Evolutionary conservation across 2,329 filamentous ascomycete genomes (phyloP), one percentile per base, ranked within the genome.

Genomic region (Cytospora piceae): DNA sequence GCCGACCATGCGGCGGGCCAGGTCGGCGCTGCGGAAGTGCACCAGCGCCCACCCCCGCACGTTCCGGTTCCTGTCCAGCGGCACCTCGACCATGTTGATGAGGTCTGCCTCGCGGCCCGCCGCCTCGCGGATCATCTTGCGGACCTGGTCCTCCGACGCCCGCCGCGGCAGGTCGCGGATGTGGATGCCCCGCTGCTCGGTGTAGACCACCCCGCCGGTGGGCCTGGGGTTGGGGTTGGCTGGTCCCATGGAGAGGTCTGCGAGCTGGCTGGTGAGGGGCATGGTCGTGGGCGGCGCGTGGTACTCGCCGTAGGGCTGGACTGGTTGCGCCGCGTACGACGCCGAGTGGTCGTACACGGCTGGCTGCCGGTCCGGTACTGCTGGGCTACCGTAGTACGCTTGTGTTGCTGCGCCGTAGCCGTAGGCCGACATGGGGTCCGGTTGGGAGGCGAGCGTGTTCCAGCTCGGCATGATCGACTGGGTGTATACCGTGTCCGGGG

Each of bases 151-250:
- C 9, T 46, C 64, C 37, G 67, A 58, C 20, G 65, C 61, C 15
- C 65, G 64, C 31, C 61, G 58, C 4, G 67, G 62, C 34, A 68
- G 66, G 37, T 68, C 61, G 42, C 67, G 61, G 24, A 68, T 67
- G 53, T 57, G 61, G 24, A 68, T 61, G 22, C 67, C 67, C 11
- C 67, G 65, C 61, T 68, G 67, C n/a, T 68, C 67, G 5, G 67
- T 68, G 54, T 55, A 64, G 58, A 68, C 58, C 1, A 64, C 14
- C 37, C 55, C 51, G 56, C 55, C 61, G 31, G 27, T 5, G 11
- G 27, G 11, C 32, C 34, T 34, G 32, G 20, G 8, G n/a, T n/a
- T 4, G 46, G 12, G 17, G n/a, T 2, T 3, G n/a, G 42, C 29
- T 27, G 9, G 46, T 31, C 42, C 49, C 15, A 63, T 27, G 5